Base-by-base conservation (phyloP, 1,284 basidiomycete species). In the Melampsora larici-populina region DNA sequence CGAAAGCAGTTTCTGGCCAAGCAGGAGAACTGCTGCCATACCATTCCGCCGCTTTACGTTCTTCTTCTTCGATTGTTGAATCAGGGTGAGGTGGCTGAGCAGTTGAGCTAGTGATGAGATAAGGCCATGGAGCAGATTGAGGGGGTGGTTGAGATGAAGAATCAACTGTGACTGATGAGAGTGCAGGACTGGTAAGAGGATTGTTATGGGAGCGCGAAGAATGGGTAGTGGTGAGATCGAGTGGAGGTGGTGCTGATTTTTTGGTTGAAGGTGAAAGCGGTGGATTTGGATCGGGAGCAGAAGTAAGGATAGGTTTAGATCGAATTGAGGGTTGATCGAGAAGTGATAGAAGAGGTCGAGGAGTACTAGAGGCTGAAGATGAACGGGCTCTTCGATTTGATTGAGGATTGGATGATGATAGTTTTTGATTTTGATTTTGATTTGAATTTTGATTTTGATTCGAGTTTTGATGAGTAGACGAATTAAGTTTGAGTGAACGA, bases 31-130 rank as follows among this genome's bases (percentile, higher is more conserved):
- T 31, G 15, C 33, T 51, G 33, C 46, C 13, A 40, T 67, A 58
- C 73, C 73, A 76, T 69, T 76, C 73, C 7, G 64, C 66, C 11
- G 73, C 73, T 48, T 69, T 76, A 17, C 73, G 48, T 62, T 76
- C 73, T 48, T 76, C 73, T 36, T 76, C 73, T 69, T 67, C 73
- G 33, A 69, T 67, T 2, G 49, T 51, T 36, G 36, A 21, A 48
- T 76, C 66, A 9, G 33, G 33, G 43, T 74, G 51, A 21, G 17
- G 51, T 21, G 17, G 18, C 62, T 51, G 62, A 49, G 31, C 65
- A 26, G 72, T 65, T 74, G 26, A 67, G 51, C 0, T 62, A 49
- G 15, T 64, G 29, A 64, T 64, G 3, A 64, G 24, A 8, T 64
- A 64, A 64, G 24, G 26, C 51, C 51, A 21, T 26, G 49, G 40